Evolutionary conservation across 2,329 filamentous ascomycete genomes (phyloP), one percentile per base, ranked within the genome.

Genomic region (Epichloe glyceriae): DNA sequence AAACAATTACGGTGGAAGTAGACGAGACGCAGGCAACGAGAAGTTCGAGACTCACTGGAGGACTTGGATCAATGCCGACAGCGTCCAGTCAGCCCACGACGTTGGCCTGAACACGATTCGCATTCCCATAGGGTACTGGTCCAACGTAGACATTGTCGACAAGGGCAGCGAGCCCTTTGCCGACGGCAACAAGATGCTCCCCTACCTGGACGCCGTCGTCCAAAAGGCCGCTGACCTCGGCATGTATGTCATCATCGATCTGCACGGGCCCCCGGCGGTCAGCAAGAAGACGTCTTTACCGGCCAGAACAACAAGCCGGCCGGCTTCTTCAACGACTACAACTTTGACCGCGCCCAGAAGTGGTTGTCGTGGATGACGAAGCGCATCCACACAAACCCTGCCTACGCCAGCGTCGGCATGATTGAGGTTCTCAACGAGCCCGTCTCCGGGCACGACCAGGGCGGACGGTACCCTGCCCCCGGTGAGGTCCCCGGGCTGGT

Each of bases 371-470:
- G 73, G 71, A 73, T 82, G 61, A 73, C 76, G 1, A 69, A 70
- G 26, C 66, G 71, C 35, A 73, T 80, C 46, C 77, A 81, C 57
- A 63, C 60, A 0, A 71, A 70, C 49, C 52, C 62, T 5, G 69
- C 70, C 44, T 79, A 77, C 59, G 64, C 72, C 40, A 78, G 73
- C 38, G 78, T 81, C 30, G 78, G 79, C 17, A 80, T 78, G 72
- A 63, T 82, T 14, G 72, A 77, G 58, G 67, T 82, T 10, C 65
- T 80, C 55, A 81, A 80, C 61, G 78, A 56, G 53, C 54, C 54
- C 26, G 60, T 72, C 20, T 68, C 57, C 4, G 47, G 42, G 15
- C 57, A 58, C 46, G 54, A 26, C 8, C 4, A 2, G 10, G 46
- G 22, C 22, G 34, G 34, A 46, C 58, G 58, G 20, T 61, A 58